phyloP scores from a whole-genome alignment of 495 filamentous ascomycete genomes.

The Tuber indicum region DNA sequence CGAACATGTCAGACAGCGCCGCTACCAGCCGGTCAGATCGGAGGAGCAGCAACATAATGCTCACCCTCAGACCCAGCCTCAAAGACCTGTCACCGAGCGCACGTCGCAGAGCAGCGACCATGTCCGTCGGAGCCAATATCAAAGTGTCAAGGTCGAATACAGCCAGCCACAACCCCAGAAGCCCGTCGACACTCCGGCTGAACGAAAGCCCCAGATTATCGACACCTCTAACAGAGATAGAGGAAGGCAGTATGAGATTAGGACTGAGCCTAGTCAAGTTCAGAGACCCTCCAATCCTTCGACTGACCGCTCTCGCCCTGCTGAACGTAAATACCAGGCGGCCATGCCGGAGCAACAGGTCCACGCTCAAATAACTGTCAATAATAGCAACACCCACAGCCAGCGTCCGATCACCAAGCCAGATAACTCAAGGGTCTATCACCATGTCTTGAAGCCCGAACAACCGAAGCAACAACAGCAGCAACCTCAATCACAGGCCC shows the following conservation, averaged over 20 bases:
- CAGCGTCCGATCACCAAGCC: not conserved
- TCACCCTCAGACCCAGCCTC: slow-evolving; percentile 19
- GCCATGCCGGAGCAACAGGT: slow-evolving; percentile 13
- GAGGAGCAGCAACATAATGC: slow-evolving; percentile 21
- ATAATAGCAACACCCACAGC: slow-evolving; percentile 21
- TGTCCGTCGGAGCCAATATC: slow-evolving; percentile 19
- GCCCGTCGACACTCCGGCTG: not conserved
- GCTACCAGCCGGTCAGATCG: slow-evolving; percentile 30
- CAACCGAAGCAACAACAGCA: slow-evolving; percentile 20
- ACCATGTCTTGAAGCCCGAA: slow-evolving; percentile 19
- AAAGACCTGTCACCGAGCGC: slow-evolving; percentile 17
- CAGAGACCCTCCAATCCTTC: slow-evolving; percentile 34
- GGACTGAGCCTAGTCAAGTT: slow-evolving; percentile 29
- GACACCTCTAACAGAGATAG: not conserved
- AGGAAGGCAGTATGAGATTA: slow-evolving; percentile 25
- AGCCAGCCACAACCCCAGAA: not conserved
- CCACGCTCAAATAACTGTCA: slow-evolving; percentile 22
- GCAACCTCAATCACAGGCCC: slow-evolving; percentile 20
- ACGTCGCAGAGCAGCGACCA: slow-evolving; percentile 26
- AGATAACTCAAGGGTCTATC: slow-evolving; percentile 30
- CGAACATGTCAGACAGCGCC: slow-evolving; percentile 27
- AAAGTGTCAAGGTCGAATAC: not conserved
- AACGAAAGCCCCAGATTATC: slow-evolving; percentile 1
- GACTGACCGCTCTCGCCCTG: slow-evolving; percentile 20
- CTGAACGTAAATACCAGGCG: slow-evolving; percentile 28